Conservation (phyloP, 1,284 basidiomycete genomes). For the Xerocomus minutiporus region DNA sequence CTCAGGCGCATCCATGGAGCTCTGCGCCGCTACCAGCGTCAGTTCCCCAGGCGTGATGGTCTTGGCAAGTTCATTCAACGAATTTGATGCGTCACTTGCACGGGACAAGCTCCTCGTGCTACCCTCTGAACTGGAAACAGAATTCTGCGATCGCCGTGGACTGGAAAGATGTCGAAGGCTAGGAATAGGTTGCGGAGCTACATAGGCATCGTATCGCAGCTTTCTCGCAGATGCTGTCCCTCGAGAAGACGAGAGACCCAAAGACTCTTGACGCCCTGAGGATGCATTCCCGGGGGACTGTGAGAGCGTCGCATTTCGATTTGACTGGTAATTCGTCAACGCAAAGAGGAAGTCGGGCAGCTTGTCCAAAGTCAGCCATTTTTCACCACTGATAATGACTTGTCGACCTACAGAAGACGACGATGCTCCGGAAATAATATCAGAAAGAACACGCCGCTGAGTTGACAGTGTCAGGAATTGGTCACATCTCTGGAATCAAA, state of each 20-base stretch:
- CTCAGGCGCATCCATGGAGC: slow-evolving; percentile 18
- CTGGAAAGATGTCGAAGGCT: slow-evolving; percentile 39
- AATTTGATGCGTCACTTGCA: slow-evolving; percentile 25
- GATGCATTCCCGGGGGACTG: slow-evolving; percentile 15
- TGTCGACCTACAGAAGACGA: slow-evolving; percentile 48
- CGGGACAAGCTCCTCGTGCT: slow-evolving; percentile 24
- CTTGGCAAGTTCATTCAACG: slow-evolving; percentile 35
- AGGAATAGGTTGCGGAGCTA: slow-evolving; percentile 47
- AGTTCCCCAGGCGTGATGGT: slow-evolving; percentile 56
- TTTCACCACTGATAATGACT: neutral
- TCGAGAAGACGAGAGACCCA: slow-evolving; percentile 33
- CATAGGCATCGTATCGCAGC: slow-evolving; percentile 69
- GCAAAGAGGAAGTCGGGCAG: slow-evolving; percentile 64
- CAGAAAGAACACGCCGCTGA: slow-evolving; percentile 41
- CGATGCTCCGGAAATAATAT: slow-evolving; percentile 42
- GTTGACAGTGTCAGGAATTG: slow-evolving; percentile 52
- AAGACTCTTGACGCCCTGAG: slow-evolving; percentile 12
- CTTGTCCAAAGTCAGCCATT: slow-evolving; percentile 35
- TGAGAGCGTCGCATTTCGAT: slow-evolving; percentile 7
- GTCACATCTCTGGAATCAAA: slow-evolving; percentile 51
- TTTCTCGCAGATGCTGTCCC: slow-evolving; percentile 38
- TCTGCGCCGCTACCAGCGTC: slow-evolving; percentile 40
- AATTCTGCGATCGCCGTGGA: slow-evolving; percentile 20
- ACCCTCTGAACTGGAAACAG: slow-evolving; percentile 24
- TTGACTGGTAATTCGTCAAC: slow-evolving; percentile 37